Conservation (phyloP, 2,329 filamentous ascomycete species). For the Aspergillus caelatus region DNA sequence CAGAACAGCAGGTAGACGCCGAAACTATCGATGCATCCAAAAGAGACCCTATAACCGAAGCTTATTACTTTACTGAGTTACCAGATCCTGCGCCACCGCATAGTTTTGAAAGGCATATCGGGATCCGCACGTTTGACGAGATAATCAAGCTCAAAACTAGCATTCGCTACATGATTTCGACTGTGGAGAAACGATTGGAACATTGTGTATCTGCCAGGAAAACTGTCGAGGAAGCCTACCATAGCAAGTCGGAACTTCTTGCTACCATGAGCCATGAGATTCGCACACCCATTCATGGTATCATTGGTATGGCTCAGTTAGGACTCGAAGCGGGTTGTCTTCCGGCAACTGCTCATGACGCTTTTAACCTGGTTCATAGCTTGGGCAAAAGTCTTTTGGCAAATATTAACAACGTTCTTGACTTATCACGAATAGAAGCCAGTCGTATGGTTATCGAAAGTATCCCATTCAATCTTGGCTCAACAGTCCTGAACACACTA, state of each 20-base stretch:
- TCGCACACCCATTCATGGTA: conserved; percentile 78
- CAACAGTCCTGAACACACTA: conserved; percentile 93
- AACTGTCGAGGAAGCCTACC: conserved; percentile 89
- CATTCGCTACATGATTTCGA: background rate
- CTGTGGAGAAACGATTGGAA: background rate
- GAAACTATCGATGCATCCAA: background rate
- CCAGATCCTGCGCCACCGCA: too few relatives aligned
- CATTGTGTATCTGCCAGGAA: conserved; percentile 49
- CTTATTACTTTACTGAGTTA: background rate
- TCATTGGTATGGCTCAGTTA: conserved; percentile 93
- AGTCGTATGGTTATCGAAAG: conserved; percentile 96
- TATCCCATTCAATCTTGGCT: conserved; percentile 87
- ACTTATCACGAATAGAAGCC: conserved; percentile 77
- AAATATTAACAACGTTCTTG: conserved; percentile 79
- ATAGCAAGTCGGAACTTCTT: conserved; percentile 94
- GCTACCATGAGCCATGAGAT: conserved; percentile 59
- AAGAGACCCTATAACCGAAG: background rate
- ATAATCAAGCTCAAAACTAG: background rate
- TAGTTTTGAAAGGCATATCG: background rate
- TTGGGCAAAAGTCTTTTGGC: conserved; percentile 89
- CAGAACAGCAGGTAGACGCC: background rate
- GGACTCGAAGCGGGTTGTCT: conserved; percentile 90
- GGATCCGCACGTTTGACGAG: background rate
- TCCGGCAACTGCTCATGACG: conserved; percentile 89
- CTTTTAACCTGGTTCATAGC: conserved; percentile 56